Conservation (phyloP, 2,329 filamentous ascomycete genomes). For the Xylariaceae sp. region DNA sequence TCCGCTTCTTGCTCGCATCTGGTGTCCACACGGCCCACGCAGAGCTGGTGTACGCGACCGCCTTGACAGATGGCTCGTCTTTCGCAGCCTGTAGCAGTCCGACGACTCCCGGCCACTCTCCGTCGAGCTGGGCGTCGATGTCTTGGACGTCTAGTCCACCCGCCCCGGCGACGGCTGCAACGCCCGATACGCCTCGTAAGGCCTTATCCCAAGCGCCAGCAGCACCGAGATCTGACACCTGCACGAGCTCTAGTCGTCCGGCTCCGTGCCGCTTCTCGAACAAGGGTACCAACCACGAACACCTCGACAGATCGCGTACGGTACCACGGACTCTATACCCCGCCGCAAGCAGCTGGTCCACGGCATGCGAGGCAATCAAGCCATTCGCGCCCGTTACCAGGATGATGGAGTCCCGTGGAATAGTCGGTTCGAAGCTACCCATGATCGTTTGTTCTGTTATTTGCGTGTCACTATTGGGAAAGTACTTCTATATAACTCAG, state of each 20-base stretch:
- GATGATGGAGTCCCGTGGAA: slow-evolving; percentile 8
- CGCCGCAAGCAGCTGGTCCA: slow-evolving; percentile 10
- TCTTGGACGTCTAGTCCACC: slow-evolving; percentile 15
- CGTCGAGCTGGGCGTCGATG: slow-evolving; percentile 18
- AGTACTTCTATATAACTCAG: too few relatives aligned
- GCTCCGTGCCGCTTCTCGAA: slow-evolving; percentile 23
- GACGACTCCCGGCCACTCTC: slow-evolving; percentile 14
- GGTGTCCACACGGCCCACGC: slow-evolving; percentile 30
- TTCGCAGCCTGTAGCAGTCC: slow-evolving; percentile 21
- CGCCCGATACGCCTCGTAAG: slow-evolving; percentile 18
- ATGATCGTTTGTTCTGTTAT: too few relatives aligned
- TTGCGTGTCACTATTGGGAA: too few relatives aligned
- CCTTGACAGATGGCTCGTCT: slow-evolving; percentile 20
- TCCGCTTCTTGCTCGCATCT: slow-evolving; percentile 17
- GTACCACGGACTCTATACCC: slow-evolving; percentile 42
- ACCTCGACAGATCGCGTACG: slow-evolving; percentile 31
- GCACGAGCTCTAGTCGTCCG: slow-evolving; percentile 21
- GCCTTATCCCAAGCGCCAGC: slow-evolving; percentile 21
- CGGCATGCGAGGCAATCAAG: slow-evolving; percentile 12
- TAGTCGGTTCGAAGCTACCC: slow-evolving; percentile 3
- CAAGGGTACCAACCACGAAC: slow-evolving; percentile 24
- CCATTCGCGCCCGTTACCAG: slow-evolving; percentile 18
- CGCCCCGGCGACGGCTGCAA: slow-evolving; percentile 24
- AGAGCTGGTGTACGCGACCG: slow-evolving; percentile 27
- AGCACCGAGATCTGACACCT: slow-evolving; percentile 24